Percentiles rank a stretch among this genome's conserved stretches.
Conservation (phyloP, 139 green algal species). For the Spirogloea muscicola region DNA sequence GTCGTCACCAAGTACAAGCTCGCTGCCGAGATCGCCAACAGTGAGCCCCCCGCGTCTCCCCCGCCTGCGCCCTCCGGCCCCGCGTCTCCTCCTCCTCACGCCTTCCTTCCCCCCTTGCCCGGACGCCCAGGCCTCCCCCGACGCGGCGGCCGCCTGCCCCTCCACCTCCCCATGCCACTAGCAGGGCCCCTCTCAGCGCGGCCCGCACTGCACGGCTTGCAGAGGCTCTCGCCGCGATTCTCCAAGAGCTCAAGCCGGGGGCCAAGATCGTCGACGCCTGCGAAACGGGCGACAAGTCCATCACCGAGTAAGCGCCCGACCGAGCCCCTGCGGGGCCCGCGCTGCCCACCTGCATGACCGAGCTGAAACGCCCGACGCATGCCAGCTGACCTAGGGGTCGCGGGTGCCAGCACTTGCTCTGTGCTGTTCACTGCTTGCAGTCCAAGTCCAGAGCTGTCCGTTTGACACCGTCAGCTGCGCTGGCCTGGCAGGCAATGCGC, state of each 20-base stretch:
- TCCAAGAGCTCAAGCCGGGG: slow-evolving; percentile 72
- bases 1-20: slow-evolving; percentile 99
- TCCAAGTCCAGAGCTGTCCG: too few relatives aligned
- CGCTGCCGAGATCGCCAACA: slow-evolving; percentile 93
- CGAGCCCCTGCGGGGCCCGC: too few relatives aligned
- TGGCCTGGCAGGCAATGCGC: slow-evolving; percentile 60
- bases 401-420: too few relatives aligned
- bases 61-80: not conserved
- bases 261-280: slow-evolving; percentile 88
- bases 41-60: slow-evolving; percentile 57
- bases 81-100: not conserved
- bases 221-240: slow-evolving; percentile 78
- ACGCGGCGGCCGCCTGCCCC: too few relatives aligned
- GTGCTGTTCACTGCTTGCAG: too few relatives aligned
- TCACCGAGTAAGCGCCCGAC: slow-evolving; percentile 64
- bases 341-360: too few relatives aligned
- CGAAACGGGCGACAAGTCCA: slow-evolving; percentile 70
- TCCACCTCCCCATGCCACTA: too few relatives aligned
- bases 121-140: too few relatives aligned
- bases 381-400: too few relatives aligned
- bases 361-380: too few relatives aligned
- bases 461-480: slow-evolving; percentile 19
- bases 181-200: too few relatives aligned
- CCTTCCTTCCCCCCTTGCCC: slow-evolving; percentile 2
- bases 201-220: too few relatives aligned